Evolutionary conservation across 176 grass and related monocot genomes (phyloP).

Genomic region (Bolboschoenus planiculmis): DNA sequence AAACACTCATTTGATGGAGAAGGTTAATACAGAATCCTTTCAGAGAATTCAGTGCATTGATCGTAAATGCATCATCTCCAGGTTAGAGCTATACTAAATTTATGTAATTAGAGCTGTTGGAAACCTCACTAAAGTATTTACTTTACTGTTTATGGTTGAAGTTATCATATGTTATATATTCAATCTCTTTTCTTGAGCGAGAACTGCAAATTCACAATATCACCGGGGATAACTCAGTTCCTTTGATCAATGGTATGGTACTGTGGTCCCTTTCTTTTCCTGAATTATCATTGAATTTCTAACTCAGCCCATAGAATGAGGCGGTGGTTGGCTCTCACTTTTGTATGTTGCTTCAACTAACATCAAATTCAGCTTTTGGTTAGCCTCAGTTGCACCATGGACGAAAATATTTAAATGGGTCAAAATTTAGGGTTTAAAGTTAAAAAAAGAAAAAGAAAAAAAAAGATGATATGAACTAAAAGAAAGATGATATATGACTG

Average conservation of each 20-base stretch:
- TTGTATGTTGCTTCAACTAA: background rate
- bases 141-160: background rate
- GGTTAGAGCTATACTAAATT: conserved; percentile 7
- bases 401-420: background rate
- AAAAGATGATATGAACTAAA: too few species aligned
- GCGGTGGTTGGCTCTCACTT: background rate
- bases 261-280: background rate
- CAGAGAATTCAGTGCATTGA: background rate
- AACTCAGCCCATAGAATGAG: background rate
- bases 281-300: background rate
- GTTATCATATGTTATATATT: background rate
- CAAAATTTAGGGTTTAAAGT: background rate
- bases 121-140: background rate
- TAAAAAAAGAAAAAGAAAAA: too few species aligned
- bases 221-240: too few species aligned
- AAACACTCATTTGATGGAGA: conserved; percentile 14
- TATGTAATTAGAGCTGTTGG: background rate
- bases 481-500: background rate
- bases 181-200: background rate
- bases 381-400: background rate
- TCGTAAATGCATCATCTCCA: conserved; percentile 16
- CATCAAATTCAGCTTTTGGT: background rate
- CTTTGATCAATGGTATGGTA: background rate
- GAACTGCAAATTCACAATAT: background rate
- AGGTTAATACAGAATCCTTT: conserved; percentile 1